Evolutionary conservation across 306 rosid species (phyloP), one percentile per base, ranked within the genome.

Genomic region (Canavalia gladiata): DNA sequence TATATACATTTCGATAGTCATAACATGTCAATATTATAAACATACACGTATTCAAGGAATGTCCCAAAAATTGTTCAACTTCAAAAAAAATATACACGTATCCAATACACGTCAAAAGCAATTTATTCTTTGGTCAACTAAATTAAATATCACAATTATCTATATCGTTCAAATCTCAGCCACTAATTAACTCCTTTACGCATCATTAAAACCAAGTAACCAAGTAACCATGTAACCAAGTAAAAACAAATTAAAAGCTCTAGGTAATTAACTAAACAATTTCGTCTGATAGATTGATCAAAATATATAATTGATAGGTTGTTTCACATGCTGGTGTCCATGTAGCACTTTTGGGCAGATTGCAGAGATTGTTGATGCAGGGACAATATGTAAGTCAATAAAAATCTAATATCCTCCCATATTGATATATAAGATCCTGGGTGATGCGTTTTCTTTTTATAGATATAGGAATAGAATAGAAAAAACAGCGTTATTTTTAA

Each of bases 281-380:
- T 59, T 45, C 50, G 50, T 2, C 50, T 45, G 6, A 45, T 45
- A 45, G 10, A 6, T 6, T 45, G 50, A 45, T 45, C 50, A 45
- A 8, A 6, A 45, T 45, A 45, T 45, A 45, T 45, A 45, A 66
- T 39, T 66, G 5, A 7, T 41, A 66, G 72, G 72, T 41, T 66
- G 52, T 34, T 66, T 66, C 72, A 66, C 52, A 66, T 66, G 52
- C 0, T 42, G 3, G 3, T 66, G 72, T 66, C 72, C 72, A 41
- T 66, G 72, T 13, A 25, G 45, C 52, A 41, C 72, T 7, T 66
- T 66, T 66, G 72, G 72, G 35, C 34, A 66, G 72, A 66, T 66
- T 66, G 52, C 72, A 8, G 72, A 66, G 34, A 41, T 66, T 1
- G 49, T 42, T 25, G 72, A 66, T 42, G 72, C 34, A 66, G 72